phyloP scores from a whole-genome alignment of 2,329 filamentous ascomycete species.

The Aspergillus pseudoterreus region DNA sequence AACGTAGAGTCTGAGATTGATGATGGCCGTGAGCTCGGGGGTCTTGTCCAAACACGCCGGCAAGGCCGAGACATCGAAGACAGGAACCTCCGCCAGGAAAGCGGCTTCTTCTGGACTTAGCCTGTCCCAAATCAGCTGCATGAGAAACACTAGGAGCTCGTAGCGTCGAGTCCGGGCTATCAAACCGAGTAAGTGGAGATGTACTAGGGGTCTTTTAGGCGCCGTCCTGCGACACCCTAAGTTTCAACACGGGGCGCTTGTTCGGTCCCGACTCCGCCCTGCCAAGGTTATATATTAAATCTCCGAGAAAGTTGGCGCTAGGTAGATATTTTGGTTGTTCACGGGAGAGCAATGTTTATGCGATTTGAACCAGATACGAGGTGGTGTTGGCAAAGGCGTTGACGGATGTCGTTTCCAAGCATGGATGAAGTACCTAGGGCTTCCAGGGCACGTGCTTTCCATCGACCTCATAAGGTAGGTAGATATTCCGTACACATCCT shows the following conservation, averaged over 20 bases:
- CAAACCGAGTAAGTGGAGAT: conserved; percentile 12
- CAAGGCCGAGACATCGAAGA: conserved; percentile 2
- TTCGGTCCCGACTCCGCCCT: conserved; percentile 10
- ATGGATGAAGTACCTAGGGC: background rate
- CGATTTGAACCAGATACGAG: background rate
- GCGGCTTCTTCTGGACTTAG: conserved; percentile 13
- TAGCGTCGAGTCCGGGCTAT: conserved; percentile 1
- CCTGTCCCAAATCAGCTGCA: conserved; percentile 9
- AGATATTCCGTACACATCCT: too few species aligned
- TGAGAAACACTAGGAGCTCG: conserved; percentile 6
- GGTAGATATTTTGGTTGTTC: background rate
- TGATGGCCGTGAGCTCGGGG: conserved; percentile 18
- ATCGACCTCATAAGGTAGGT: background rate
- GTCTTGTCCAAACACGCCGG: conserved; percentile 8
- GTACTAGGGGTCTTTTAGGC: conserved; percentile 16
- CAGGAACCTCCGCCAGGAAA: conserved; percentile 11
- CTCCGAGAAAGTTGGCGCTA: background rate
- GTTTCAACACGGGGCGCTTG: conserved; percentile 24
- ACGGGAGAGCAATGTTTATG: background rate
- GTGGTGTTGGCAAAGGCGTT: background rate
- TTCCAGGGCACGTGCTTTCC: background rate
- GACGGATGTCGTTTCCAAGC: background rate
- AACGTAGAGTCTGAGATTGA: conserved; percentile 25
- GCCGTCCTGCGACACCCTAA: conserved; percentile 24
- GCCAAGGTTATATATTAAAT: conserved; percentile 14